A percentile compares a stretch with the other conserved stretches of the same genome.
phyloP scores from a whole-genome alignment of 148 eudicot genomes.

The Suaeda aralocaspica region DNA sequence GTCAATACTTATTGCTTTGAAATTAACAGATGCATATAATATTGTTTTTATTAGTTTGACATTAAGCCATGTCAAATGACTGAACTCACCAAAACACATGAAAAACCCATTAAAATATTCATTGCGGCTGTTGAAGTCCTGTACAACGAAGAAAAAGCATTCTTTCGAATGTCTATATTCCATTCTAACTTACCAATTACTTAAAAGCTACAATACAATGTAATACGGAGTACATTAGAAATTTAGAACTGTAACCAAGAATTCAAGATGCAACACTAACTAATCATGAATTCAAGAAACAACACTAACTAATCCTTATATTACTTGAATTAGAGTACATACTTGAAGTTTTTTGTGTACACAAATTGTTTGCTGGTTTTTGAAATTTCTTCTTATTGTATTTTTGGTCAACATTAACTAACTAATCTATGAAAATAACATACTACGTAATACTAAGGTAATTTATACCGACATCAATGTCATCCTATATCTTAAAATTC shows the following conservation, averaged over 20 bases:
- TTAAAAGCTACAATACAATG: background rate
- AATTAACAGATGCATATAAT: background rate
- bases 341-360: too few species aligned
- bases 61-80: slow-evolving; percentile 13
- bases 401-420: too few species aligned
- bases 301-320: too few species aligned
- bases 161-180: background rate
- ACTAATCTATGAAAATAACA: too few species aligned
- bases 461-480: too few species aligned
- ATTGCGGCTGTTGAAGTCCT: background rate
- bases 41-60: background rate
- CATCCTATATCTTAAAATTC: too few species aligned
- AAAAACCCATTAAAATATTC: background rate
- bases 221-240: too few species aligned
- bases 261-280: background rate
- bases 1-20: too few species aligned
- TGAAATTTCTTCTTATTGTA: too few species aligned
- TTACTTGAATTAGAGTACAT: too few species aligned
- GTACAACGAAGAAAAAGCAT: background rate
- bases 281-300: background rate
- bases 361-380: too few species aligned
- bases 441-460: too few species aligned
- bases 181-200: slow-evolving; percentile 3
- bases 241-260: background rate
- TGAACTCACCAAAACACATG: background rate